Base-by-base conservation (phyloP, 2,329 filamentous ascomycete species). In the Exophiala calicioides region DNA sequence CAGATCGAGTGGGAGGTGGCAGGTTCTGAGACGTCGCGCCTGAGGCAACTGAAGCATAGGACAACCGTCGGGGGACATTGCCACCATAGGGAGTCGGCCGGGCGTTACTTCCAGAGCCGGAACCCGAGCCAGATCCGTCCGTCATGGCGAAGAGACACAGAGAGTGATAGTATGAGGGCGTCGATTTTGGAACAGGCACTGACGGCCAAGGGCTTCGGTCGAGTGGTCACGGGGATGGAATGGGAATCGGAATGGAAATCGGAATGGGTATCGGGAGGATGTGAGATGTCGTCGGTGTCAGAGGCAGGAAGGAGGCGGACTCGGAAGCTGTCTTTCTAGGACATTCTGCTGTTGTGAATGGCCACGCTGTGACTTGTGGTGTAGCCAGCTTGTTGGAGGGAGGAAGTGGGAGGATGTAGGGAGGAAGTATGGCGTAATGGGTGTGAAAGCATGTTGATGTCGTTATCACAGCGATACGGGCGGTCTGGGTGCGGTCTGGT, bases 21-120 rank as follows among this genome's bases (percentile, higher is more conserved):
- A 45, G 65, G 66, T 51, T 65, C 48, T 44, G 67, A 54, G 58
- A 68, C 9, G 44, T 66, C 56, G 71, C 72, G 37, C 78, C 79
- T 42, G 78, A 77, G 47, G 79, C 73, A 48, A 82, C 78, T 19
- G 79, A 81, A 58, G 80, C 79, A 68, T 82, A 82, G 40, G 81
- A 83, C 31, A 77, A 77, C 56, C 79, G 71, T 62, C 78, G 74
- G 36, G 52, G 44, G 29, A 46, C 41, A 33, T 52, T 55, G 44
- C 41, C 44, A 44, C 41, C 44, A 19, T 44, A 50, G 5, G 21
- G 39, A 35, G 27, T 42, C 10, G 52, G 38, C 27, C 52, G 44
- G 26, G 33, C 26, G 31, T 37, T 47, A 29, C 48, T 51, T 37
- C 44, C 27, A 21, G 52, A 39, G 16, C 31, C 48, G 19, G 48